Evolutionary conservation across 495 filamentous ascomycete genomes (phyloP).

Genomic region (Neurospora sp.): DNA sequence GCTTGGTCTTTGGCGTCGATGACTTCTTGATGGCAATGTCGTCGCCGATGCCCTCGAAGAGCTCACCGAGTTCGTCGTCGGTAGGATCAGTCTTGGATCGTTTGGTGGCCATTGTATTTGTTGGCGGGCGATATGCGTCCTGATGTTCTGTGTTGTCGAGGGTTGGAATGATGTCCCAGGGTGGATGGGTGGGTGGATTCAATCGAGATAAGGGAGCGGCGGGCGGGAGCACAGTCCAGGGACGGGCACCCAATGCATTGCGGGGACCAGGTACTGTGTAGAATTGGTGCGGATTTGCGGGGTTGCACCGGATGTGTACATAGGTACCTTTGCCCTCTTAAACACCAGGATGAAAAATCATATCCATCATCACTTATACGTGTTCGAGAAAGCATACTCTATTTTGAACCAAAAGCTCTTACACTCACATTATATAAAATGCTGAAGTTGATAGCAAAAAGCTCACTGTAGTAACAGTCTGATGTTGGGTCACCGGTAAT

Average conservation of each 20-base stretch:
- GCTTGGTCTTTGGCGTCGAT: conserved; percentile 33
- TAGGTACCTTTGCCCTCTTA: not conserved
- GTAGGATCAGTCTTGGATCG: conserved; percentile 45
- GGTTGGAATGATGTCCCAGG: not conserved
- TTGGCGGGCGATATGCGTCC: not conserved
- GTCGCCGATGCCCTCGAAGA: conserved; percentile 65
- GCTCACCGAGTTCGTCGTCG: conserved; percentile 72
- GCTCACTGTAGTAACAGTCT: not conserved
- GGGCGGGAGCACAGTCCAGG: not conserved
- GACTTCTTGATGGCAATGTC: conserved; percentile 35
- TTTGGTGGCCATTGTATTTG: conserved; percentile 30
- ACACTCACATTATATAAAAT: not conserved
- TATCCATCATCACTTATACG: not conserved
- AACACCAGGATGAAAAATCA: not conserved
- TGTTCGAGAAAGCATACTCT: not conserved
- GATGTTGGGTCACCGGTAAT: not conserved
- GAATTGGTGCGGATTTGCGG: not conserved
- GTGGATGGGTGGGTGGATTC: not conserved
- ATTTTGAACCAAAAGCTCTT: not conserved
- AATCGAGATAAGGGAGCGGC: not conserved
- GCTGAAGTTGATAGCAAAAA: not conserved
- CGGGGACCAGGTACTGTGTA: not conserved
- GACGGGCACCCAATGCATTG: not conserved
- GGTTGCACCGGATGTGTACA: not conserved
- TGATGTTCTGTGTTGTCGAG: not conserved